Evolutionary conservation across 2,329 filamentous ascomycete genomes (phyloP).

Genomic region (Knoxdaviesia proteae): DNA sequence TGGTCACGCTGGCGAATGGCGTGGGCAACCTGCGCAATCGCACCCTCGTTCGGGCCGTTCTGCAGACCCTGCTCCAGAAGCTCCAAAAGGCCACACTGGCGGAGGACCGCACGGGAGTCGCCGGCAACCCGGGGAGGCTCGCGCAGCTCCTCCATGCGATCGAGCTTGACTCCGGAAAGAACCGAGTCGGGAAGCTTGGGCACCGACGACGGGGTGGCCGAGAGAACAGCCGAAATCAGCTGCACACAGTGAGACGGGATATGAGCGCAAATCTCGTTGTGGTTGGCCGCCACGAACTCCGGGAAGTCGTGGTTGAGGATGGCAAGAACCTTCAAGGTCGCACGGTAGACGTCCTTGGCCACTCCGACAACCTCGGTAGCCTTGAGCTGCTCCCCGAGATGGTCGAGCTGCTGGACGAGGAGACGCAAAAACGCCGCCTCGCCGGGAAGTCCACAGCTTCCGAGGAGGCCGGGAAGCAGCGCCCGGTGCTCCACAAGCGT

Average conservation of each 20-base stretch:
- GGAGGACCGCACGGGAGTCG: constrained; percentile 36
- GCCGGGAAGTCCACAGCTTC: constrained; percentile 22
- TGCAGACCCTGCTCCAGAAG: constrained; percentile 38
- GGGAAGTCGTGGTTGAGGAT: constrained; percentile 87
- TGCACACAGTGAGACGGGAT: constrained; percentile 74
- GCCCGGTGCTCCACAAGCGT: constrained; percentile 64
- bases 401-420: constrained; percentile 48
- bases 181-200: constrained; percentile 58
- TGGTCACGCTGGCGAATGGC: constrained; percentile 39
- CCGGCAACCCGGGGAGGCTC: constrained; percentile 44
- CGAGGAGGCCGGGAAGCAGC: constrained; percentile 62
- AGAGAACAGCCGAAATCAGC: constrained; percentile 70
- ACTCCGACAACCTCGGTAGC: constrained; percentile 45
- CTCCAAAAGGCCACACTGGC: constrained; percentile 31
- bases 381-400: constrained; percentile 64
- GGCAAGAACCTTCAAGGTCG: constrained; percentile 60
- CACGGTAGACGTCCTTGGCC: constrained; percentile 69
- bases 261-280: constrained; percentile 59
- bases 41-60: constrained; percentile 46
- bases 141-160: constrained; percentile 54
- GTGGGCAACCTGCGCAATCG: constrained; percentile 56
- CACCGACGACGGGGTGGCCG: constrained; percentile 51
- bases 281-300: constrained; percentile 77
- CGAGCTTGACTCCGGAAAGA: constrained; percentile 52
- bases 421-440: constrained; percentile 60